phyloP scores from a whole-genome alignment of 495 filamentous ascomycete genomes.

The Collariella sp. region DNA sequence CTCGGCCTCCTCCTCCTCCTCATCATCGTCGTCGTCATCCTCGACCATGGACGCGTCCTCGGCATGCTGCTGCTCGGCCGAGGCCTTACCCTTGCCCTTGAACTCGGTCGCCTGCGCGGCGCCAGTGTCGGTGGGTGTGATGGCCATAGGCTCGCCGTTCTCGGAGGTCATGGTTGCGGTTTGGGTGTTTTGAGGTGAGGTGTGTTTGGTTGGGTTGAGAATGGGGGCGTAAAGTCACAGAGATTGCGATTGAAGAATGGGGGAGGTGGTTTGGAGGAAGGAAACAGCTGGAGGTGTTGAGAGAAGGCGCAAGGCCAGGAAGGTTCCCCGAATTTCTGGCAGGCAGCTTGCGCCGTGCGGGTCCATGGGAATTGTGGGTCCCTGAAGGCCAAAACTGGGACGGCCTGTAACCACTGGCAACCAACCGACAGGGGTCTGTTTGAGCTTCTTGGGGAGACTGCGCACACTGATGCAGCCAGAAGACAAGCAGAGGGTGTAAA shows the following conservation, averaged over 20 bases:
- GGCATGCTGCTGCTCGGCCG: constrained; percentile 34
- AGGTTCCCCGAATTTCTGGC: constrained; percentile 12
- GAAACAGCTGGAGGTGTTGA: constrained; percentile 9
- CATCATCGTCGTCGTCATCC: constrained; percentile 53
- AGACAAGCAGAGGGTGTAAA: neutral
- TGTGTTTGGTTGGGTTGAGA: neutral
- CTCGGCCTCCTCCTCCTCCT: constrained; percentile 54
- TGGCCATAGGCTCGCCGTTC: constrained; percentile 27
- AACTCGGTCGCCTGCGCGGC: constrained; percentile 23
- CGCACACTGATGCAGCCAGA: neutral
- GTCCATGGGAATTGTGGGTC: constrained; percentile 16
- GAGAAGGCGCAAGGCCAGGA: constrained; percentile 8
- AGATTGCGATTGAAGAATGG: neutral
- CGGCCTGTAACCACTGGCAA: constrained; percentile 20
- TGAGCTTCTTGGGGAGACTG: neutral
- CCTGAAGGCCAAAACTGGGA: neutral
- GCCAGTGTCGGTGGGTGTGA: constrained; percentile 25
- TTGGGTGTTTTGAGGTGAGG: neutral
- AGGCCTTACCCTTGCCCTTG: constrained; percentile 52
- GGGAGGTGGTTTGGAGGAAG: neutral
- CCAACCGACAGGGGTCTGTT: constrained; percentile 18
- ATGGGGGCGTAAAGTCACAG: neutral
- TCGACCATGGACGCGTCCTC: constrained; percentile 61
- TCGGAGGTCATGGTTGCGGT: constrained; percentile 30
- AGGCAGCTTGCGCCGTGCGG: constrained; percentile 1